phyloP scores from a whole-genome alignment of 2,329 filamentous ascomycete species.

The Ustulina deusta region DNA sequence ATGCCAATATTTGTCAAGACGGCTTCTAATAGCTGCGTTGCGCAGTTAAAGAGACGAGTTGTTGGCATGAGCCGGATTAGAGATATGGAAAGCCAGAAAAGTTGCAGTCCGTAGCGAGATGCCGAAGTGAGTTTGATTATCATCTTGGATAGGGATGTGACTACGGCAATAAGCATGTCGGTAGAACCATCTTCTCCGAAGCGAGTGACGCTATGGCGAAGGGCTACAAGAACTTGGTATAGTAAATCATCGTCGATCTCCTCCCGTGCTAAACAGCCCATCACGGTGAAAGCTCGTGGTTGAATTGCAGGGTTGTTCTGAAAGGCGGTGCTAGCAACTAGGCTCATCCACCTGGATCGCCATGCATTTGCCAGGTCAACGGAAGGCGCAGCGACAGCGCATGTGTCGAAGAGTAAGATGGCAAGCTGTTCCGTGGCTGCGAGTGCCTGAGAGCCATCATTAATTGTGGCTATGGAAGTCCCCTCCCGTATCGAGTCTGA shows the following conservation, averaged over 20 bases:
- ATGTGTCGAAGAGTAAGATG: constrained; percentile 72
- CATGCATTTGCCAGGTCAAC: constrained; percentile 75
- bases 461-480: constrained; percentile 65
- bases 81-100: constrained; percentile 78
- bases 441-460: constrained; percentile 65
- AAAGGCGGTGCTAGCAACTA: constrained; percentile 78
- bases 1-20: constrained; percentile 73
- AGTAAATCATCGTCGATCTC: constrained; percentile 78
- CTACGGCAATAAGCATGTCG: constrained; percentile 76
- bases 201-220: constrained; percentile 73
- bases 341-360: constrained; percentile 79
- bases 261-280: constrained; percentile 77
- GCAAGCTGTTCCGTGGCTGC: constrained; percentile 71
- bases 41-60: constrained; percentile 72
- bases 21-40: constrained; percentile 73
- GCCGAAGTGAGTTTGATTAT: constrained; percentile 75
- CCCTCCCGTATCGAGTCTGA: constrained; percentile 62
- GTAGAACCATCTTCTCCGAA: constrained; percentile 73
- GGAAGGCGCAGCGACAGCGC: constrained; percentile 71
- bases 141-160: constrained; percentile 77
- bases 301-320: constrained; percentile 80
- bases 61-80: constrained; percentile 72
- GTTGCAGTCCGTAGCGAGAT: constrained; percentile 75
- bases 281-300: constrained; percentile 75
- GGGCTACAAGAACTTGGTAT: constrained; percentile 76